Evolutionary conservation across 495 filamentous ascomycete genomes (phyloP).

Genomic region (Hypoxylon subgilvum): DNA sequence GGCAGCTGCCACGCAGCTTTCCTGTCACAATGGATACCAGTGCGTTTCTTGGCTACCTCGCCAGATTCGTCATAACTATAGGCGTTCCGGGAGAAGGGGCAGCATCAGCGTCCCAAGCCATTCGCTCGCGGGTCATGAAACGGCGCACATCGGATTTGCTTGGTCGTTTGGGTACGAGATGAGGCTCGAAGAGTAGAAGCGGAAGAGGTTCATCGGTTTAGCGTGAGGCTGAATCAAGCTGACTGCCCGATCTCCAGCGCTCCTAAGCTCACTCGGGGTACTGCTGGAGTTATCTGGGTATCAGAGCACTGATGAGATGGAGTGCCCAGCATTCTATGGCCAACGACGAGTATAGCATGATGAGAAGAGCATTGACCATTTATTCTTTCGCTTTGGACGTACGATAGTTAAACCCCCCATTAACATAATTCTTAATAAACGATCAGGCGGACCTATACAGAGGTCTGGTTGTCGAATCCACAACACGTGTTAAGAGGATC

Average conservation of each 20-base stretch:
- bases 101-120: slow-evolving; percentile 36
- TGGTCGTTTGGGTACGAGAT: slow-evolving; percentile 28
- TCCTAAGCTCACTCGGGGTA: not conserved
- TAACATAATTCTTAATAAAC: slow-evolving; percentile 31
- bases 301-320: slow-evolving; percentile 9
- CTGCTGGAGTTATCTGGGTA: not conserved
- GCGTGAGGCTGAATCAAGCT: not conserved
- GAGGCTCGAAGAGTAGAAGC: not conserved
- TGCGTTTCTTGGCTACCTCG: not conserved
- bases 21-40: slow-evolving; percentile 1
- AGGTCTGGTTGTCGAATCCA: not conserved
- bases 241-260: not conserved
- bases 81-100: slow-evolving; percentile 28
- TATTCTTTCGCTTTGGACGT: slow-evolving; percentile 15
- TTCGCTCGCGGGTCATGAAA: slow-evolving; percentile 28
- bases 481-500: not conserved
- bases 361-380: slow-evolving; percentile 6
- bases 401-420: slow-evolving; percentile 23
- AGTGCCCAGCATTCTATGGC: not conserved
- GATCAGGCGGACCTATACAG: slow-evolving; percentile 4
- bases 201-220: not conserved
- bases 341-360: slow-evolving; percentile 20
- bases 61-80: slow-evolving; percentile 21
- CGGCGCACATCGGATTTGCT: slow-evolving; percentile 10
- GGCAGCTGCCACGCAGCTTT: not conserved